Conservation (phyloP, 1,284 basidiomycete genomes). For the Austroboletus novae-zelandiae region DNA sequence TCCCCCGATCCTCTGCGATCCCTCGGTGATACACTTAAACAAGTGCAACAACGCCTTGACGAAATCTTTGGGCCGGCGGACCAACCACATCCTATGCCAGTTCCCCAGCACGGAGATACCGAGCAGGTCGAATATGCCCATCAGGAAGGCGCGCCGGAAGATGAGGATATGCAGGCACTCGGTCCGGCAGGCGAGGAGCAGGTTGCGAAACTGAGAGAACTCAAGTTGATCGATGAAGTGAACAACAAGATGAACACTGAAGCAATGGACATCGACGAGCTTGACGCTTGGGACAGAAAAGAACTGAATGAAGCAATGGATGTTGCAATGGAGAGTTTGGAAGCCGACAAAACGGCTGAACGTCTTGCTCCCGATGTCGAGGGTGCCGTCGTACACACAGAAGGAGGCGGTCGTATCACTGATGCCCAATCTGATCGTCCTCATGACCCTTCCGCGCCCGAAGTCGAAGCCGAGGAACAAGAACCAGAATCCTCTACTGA, state of each 20-base stretch:
- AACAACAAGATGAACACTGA: conserved; percentile 32
- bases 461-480: conserved; percentile 31
- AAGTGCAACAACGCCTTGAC: conserved; percentile 82
- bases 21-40: conserved; percentile 84
- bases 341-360: conserved; percentile 33
- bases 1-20: conserved; percentile 70
- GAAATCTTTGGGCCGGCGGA: conserved; percentile 70
- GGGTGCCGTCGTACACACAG: conserved; percentile 45
- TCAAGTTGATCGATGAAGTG: conserved; percentile 71
- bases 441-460: conserved; percentile 27
- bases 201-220: conserved; percentile 77
- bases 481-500: conserved; percentile 34
- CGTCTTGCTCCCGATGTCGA: conserved; percentile 40
- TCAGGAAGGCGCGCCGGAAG: conserved; percentile 50
- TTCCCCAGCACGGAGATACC: conserved; percentile 20
- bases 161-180: conserved; percentile 85
- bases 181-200: conserved; percentile 86
- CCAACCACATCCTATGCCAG: conserved; percentile 17
- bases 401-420: conserved; percentile 24
- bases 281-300: conserved; percentile 14
- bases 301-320: conserved; percentile 28
- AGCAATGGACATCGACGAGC: conserved; percentile 50
- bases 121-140: conserved; percentile 79
- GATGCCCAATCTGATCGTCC: conserved; percentile 11
- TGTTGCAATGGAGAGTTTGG: conserved; percentile 27